Percentiles rank a stretch among this genome's conserved stretches.
phyloP scores from a whole-genome alignment of 345 rosid species.

The Erodium maritimum region DNA sequence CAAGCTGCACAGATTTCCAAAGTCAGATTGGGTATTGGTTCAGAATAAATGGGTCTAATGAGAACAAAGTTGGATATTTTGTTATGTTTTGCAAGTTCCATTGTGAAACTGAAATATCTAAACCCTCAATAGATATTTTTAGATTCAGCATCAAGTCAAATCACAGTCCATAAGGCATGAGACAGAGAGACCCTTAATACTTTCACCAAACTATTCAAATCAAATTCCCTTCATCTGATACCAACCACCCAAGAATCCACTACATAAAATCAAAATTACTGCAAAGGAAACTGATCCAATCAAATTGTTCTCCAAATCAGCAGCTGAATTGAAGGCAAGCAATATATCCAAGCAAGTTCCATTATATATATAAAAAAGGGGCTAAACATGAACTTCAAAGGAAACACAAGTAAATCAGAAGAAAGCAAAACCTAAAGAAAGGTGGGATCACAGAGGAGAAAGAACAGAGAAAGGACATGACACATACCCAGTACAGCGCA shows the following conservation, averaged over 20 bases:
- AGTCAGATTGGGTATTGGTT: too few relatives aligned
- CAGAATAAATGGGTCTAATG: too few relatives aligned
- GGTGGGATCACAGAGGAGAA: too few relatives aligned
- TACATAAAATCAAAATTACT: not conserved
- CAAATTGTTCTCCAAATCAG: too few relatives aligned
- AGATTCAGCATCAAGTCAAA: too few relatives aligned
- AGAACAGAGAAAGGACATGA: too few relatives aligned
- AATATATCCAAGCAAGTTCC: not conserved
- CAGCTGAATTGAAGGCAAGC: too few relatives aligned
- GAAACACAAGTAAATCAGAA: not conserved
- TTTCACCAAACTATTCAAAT: not conserved
- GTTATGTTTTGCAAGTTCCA: not conserved
- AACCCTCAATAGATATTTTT: not conserved
- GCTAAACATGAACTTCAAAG: not conserved
- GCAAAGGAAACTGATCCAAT: not conserved
- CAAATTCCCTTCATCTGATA: too few relatives aligned
- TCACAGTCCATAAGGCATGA: not conserved
- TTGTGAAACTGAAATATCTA: too few relatives aligned
- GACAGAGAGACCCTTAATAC: too few relatives aligned
- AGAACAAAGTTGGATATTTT: not conserved
- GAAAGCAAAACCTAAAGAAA: not conserved
- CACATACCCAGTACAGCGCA: not conserved
- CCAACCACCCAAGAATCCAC: too few relatives aligned
- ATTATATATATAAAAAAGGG: not conserved
- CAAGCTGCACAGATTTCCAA: too few relatives aligned